Base-by-base conservation (phyloP, 2,329 filamentous ascomycete genomes). In the Penicillium sp. region DNA sequence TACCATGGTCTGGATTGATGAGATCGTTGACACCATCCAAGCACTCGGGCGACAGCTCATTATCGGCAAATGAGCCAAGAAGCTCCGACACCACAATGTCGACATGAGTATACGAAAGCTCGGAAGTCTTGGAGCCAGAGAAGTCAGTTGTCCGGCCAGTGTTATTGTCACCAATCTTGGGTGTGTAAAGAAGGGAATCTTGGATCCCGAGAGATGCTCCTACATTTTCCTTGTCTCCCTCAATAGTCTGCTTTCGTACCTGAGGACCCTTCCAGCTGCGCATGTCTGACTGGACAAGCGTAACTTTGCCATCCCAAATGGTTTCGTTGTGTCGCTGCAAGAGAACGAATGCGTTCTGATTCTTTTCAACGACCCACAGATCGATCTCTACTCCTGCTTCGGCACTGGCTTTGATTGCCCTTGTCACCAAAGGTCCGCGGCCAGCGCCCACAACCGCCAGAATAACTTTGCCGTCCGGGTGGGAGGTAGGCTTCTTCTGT, bases 201-300 rank as follows among this genome's bases (percentile, higher is more conserved):
- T 72, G 64, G 37, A 72, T 72, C 1, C 72, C 71, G 11, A 73
- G 63, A 10, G 72, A 68, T 62, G 76, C 69, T 16, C 72, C 73
- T 31, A 75, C 70, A 2, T 67, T 63, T 35, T 63, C 66, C 23
- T 60, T 52, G 7, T 56, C 47, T 42, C 53, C 50, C 35, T 64
- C 57, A 26, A 59, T 53, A 44, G 62, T 54, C 25, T 63, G 64
- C 51, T 60, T 70, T 59, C 55, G 67, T 52, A 72, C 66, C 19
- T 58, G 66, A 1, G 93, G 93, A 0, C 96, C 96, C 68, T 90
- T 90, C 96, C 96, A 99, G 58, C 89, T 89, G 49, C 95, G 88
- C 95, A 99, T 99, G 73, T 99, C 95, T 1, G 92, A 96, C 77
- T 96, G 96, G 63, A 98, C 88, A 31, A 99, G 85, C 1, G 88